These are phyloP conservation scores for Chenopodium formosanum DNA, from an alignment of 148 eudicot genomes.

Conservation along the genomic window DNA sequence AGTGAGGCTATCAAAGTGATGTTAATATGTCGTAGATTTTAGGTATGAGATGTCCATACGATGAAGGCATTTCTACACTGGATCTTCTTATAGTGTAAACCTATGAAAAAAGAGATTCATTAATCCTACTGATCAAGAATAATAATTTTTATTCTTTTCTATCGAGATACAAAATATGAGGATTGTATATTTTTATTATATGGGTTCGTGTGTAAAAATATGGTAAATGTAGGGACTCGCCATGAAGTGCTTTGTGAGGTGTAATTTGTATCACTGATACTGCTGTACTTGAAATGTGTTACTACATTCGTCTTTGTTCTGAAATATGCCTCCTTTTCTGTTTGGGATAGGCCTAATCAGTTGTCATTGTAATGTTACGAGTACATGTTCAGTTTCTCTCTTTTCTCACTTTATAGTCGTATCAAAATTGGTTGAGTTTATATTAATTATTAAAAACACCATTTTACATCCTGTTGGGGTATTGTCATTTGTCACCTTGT, in stretches of 20 bases:
- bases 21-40: constrained; percentile 16
- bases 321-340: background rate
- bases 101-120: constrained; percentile 6
- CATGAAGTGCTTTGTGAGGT: background rate
- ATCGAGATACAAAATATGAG: background rate
- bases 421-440: no score
- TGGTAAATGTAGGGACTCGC: background rate
- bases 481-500: no score
- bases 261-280: background rate
- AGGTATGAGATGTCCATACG: constrained; percentile 12
- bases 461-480: no score
- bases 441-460: no score
- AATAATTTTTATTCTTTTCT: constrained; percentile 15
- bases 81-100: constrained; percentile 8
- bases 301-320: background rate
- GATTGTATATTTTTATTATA: constrained; percentile 12
- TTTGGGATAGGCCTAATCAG: no score
- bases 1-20: constrained; percentile 11
- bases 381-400: no score
- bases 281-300: background rate
- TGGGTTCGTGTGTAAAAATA: constrained; percentile 3
- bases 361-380: no score
- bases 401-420: no score
- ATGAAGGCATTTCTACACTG: background rate
- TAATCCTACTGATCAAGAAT: constrained; percentile 12